Conservation (phyloP, 306 rosid species). For the Cicer judaicum region DNA sequence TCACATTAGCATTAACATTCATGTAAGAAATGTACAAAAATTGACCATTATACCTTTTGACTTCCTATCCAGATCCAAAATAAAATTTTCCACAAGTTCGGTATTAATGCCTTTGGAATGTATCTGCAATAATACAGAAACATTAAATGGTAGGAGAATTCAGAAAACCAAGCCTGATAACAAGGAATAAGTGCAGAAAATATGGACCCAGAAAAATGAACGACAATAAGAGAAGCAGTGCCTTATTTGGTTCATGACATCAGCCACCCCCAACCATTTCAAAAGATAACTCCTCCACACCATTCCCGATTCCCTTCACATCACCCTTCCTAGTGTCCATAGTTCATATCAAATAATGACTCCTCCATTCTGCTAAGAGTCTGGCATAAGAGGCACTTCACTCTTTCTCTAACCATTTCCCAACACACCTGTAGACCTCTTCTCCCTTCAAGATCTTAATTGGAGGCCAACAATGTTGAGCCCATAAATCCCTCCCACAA, state of each 20-base stretch:
- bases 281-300: neutral
- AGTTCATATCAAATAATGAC: neutral
- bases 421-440: no score
- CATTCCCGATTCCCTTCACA: neutral
- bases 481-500: neutral
- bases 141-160: neutral
- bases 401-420: neutral
- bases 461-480: neutral
- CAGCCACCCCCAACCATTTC: neutral
- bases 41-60: conserved; percentile 56
- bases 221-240: neutral
- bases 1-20: neutral
- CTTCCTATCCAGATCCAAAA: conserved; percentile 68
- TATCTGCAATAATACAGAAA: conserved; percentile 57
- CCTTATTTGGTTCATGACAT: neutral
- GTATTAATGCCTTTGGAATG: conserved; percentile 80
- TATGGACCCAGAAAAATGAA: neutral
- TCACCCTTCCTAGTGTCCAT: neutral
- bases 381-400: conserved; percentile 9
- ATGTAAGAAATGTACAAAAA: conserved; percentile 19
- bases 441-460: no score
- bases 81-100: conserved; percentile 69
- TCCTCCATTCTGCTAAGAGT: neutral
- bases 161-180: neutral
- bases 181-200: conserved; percentile 4